Evolutionary conservation across 352 stramenopile genomes (phyloP).

Genomic region (Phytophthora hibernalis): DNA sequence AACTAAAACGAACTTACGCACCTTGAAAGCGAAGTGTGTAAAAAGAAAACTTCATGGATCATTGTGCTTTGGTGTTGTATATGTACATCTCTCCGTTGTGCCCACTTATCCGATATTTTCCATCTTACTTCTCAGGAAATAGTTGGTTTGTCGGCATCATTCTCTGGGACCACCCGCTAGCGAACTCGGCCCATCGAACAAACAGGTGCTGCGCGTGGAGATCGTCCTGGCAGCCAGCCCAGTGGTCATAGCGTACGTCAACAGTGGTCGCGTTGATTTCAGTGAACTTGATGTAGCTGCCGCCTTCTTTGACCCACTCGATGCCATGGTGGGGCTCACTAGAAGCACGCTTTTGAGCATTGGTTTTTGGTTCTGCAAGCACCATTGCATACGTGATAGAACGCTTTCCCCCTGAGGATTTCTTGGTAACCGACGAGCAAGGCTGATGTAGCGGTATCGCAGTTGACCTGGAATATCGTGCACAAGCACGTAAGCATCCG

Average conservation of each 20-base stretch:
- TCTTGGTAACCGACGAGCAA: not conserved
- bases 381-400: conserved; percentile 30
- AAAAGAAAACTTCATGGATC: too few species aligned
- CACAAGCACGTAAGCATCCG: not conserved
- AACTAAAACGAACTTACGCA: too few species aligned
- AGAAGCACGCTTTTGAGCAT: conserved; percentile 30
- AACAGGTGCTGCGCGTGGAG: not conserved
- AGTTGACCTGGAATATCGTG: conserved; percentile 2
- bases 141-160: not conserved
- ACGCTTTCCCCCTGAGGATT: conserved; percentile 13
- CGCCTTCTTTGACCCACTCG: conserved; percentile 40
- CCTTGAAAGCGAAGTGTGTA: too few species aligned
- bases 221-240: conserved; percentile 32
- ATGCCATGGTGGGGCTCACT: conserved; percentile 20
- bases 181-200: not conserved
- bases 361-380: conserved; percentile 34
- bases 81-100: too few species aligned
- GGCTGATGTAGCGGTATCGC: not conserved
- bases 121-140: not conserved
- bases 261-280: conserved; percentile 37
- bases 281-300: conserved; percentile 30
- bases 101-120: not conserved
- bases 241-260: conserved; percentile 41
- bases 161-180: not conserved
- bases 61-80: too few species aligned